Percentiles rank a stretch among this genome's conserved stretches.
Evolutionary conservation across 441 rosid genomes (phyloP).

Genomic region (Hura crepitans): DNA sequence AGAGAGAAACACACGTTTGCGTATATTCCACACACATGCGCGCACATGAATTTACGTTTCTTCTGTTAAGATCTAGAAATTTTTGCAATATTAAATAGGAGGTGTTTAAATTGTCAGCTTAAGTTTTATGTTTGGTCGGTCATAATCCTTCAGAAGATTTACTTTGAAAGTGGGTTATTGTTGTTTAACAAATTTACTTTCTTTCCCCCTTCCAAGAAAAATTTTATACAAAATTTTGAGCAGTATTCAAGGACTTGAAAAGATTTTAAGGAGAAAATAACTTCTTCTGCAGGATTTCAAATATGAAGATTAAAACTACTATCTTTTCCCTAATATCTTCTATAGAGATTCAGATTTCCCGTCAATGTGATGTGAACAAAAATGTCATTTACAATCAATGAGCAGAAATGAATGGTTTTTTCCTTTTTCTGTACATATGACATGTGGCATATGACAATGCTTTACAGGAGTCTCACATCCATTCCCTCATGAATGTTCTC

Average conservation of each 20-base stretch:
- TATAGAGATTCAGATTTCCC: slow-evolving; percentile 1
- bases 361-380: background rate
- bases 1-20: no score
- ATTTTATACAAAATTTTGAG: background rate
- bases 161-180: background rate
- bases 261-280: background rate
- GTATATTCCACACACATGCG: background rate
- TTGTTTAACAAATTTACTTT: background rate
- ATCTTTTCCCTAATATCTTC: background rate
- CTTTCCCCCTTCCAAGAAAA: background rate
- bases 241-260: background rate
- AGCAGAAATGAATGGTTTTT: background rate
- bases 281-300: background rate
- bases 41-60: background rate
- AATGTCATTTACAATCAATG: slow-evolving; percentile 9
- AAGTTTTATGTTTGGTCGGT: background rate
- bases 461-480: slow-evolving; percentile 90
- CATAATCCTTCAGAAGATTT: background rate
- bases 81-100: background rate
- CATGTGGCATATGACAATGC: background rate
- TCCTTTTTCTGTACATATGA: background rate
- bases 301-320: slow-evolving; percentile 2
- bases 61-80: background rate
- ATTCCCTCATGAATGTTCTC: slow-evolving; percentile 96
- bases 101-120: slow-evolving; percentile 6